Base-by-base conservation (phyloP, 129 eudicot genomes). In the Centella asiatica region DNA sequence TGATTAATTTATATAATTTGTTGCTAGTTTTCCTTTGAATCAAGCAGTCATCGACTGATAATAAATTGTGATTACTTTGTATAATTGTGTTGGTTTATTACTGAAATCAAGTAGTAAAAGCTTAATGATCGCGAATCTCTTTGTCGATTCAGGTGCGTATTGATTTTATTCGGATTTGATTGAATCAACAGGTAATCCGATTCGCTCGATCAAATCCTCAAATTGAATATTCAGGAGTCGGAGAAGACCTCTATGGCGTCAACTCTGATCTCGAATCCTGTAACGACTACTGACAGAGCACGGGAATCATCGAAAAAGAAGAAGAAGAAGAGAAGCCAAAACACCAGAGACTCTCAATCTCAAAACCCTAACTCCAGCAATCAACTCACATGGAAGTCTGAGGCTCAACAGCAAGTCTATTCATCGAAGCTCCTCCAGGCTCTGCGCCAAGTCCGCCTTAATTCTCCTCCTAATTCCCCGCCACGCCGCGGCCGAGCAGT, bases 381-480 rank as follows among this genome's bases (percentile, higher is more conserved):
- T 29, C 44, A 33, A 29, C 62, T 72, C 24, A 67, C 74, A 23
- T 90, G 97, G 97, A 86, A 81, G 72, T 83, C 95, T 22, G 93
- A 90, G 36, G 65, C 69, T 28, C 95, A 83, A 44, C 95, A 83
- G 54, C 87, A 90, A 60, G 62, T 81, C n/a, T 90, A 86, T 72
- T 86, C 93, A 1, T 80, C 89, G 1, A 90, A 83, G 44, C 87
- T 90, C 20, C 78, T 86, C 5, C 89, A 76, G 54, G 97, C 97
- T 58, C 80, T 90, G 44, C 87, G 88, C 17, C 86, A 79, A 7
- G 89, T 90, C 66, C 84, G 87, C n/a, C 57, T 60, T 46, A 20
- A 57, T 27, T 48, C 82, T 5, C 22, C 71, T 24, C 23, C 69
- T 46, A 0, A 68, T 2, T 25, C 73, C 32, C 25, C 76, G 4